Conservation (phyloP, 192 early-diverging fungal species). For the Oehlia diaphana region DNA sequence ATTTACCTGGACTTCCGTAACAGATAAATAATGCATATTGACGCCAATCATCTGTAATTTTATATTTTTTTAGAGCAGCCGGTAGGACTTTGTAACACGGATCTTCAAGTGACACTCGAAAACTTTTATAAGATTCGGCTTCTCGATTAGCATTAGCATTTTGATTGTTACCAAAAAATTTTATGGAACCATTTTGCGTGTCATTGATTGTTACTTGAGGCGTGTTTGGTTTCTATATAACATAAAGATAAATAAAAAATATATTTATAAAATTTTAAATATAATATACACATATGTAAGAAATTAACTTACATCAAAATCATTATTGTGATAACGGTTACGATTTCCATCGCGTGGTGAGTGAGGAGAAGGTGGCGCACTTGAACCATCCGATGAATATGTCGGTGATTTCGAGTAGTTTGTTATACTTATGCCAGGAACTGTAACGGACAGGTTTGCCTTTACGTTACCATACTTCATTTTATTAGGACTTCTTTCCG, state of each 20-base stretch:
- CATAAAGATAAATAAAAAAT: not conserved
- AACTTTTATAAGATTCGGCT: slow-evolving; percentile 81
- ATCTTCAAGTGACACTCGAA: slow-evolving; percentile 79
- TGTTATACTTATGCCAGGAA: slow-evolving; percentile 20
- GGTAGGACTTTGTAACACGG: slow-evolving; percentile 84
- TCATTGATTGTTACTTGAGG: slow-evolving; percentile 26
- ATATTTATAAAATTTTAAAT: not conserved
- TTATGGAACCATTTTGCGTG: slow-evolving; percentile 60
- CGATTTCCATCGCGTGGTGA: slow-evolving; percentile 16
- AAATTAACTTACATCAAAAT: not conserved
- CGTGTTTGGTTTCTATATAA: slow-evolving; percentile 8
- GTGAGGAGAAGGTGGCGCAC: slow-evolving; percentile 24
- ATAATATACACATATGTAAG: not conserved
- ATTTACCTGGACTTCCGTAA: slow-evolving; percentile 63
- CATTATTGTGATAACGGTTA: slow-evolving; percentile 18
- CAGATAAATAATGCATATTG: slow-evolving; percentile 84
- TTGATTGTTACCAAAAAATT: slow-evolving; percentile 77
- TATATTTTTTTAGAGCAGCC: slow-evolving; percentile 88
- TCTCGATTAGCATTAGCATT: slow-evolving; percentile 38
- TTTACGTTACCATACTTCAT: not conserved
- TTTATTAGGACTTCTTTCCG: slow-evolving; percentile 6
- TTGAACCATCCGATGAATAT: slow-evolving; percentile 17
- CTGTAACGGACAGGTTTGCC: slow-evolving; percentile 9
- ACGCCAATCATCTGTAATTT: slow-evolving; percentile 83
- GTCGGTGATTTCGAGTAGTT: slow-evolving; percentile 19